Percentiles rank a stretch among this genome's conserved stretches.
Conservation (phyloP, 768 basidiomycete genomes). For the Psilocybe sp. region DNA sequence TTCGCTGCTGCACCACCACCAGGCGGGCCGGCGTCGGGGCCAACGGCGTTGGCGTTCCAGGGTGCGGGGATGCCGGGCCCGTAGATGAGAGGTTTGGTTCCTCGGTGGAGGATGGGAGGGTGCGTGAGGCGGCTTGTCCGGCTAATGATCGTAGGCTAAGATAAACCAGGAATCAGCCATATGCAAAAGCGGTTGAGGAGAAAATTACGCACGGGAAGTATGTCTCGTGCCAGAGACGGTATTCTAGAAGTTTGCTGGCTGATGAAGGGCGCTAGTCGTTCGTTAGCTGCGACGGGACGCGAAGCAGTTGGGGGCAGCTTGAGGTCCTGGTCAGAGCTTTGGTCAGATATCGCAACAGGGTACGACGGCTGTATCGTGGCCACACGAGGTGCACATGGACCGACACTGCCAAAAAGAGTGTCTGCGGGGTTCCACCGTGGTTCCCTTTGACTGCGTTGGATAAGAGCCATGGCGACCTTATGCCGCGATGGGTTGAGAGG, state of each 20-base stretch:
- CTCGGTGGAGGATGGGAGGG: constrained; percentile 61
- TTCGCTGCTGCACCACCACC: constrained; percentile 28
- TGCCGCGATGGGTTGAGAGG: constrained; percentile 63
- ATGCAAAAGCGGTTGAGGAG: constrained; percentile 1
- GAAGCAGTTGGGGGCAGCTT: constrained; percentile 50
- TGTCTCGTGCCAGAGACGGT: constrained; percentile 62
- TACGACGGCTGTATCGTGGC: constrained; percentile 65
- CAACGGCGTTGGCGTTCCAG: constrained; percentile 45
- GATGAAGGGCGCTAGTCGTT: constrained; percentile 60
- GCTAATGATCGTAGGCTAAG: constrained; percentile 50
- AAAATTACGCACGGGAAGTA: constrained; percentile 58
- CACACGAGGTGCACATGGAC: constrained; percentile 61
- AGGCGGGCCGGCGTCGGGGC: constrained; percentile 22
- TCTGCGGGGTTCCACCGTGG: constrained; percentile 70
- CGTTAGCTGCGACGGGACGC: constrained; percentile 40
- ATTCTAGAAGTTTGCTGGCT: constrained; percentile 64
- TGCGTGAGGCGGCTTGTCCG: constrained; percentile 65
- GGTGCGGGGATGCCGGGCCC: constrained; percentile 48
- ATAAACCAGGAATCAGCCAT: constrained; percentile 2
- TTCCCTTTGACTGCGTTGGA: constrained; percentile 51
- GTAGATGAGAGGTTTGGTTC: constrained; percentile 42
- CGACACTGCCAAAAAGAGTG: constrained; percentile 57
- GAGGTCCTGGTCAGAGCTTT: constrained; percentile 40
- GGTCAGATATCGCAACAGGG: constrained; percentile 45
- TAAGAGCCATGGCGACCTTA: constrained; percentile 71